phyloP scores from a whole-genome alignment of 441 rosid species.

The Adansonia rubrostipa region DNA sequence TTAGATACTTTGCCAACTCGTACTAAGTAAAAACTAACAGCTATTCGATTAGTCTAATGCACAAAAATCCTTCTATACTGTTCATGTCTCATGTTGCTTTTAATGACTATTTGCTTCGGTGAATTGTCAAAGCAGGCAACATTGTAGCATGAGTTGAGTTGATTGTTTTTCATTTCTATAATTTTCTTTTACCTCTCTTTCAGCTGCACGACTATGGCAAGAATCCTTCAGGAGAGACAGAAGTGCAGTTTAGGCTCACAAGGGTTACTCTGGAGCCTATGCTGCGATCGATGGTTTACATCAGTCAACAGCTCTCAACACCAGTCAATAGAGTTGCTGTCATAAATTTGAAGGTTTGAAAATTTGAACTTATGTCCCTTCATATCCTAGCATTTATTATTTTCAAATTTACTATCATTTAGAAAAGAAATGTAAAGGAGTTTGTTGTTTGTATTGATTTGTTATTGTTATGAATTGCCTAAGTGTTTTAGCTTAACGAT shows the following conservation, averaged over 20 bases:
- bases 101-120: constrained; percentile 14
- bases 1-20: constrained; percentile 3
- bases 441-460: constrained; percentile 6
- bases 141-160: background rate
- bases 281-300: constrained; percentile 69
- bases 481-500: background rate
- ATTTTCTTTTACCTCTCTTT: constrained; percentile 21
- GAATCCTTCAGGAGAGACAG: constrained; percentile 59
- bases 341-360: constrained; percentile 66
- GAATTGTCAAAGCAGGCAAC: background rate
- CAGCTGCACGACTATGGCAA: constrained; percentile 66
- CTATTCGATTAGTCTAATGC: background rate
- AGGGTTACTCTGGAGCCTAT: constrained; percentile 65
- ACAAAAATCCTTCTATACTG: background rate
- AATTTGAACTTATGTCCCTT: background rate
- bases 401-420: background rate
- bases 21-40: background rate
- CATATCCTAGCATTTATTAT: constrained; percentile 6
- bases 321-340: constrained; percentile 72
- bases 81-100: background rate
- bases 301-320: constrained; percentile 63
- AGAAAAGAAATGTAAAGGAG: background rate
- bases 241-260: constrained; percentile 68
- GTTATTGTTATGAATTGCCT: background rate
- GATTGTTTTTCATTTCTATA: constrained; percentile 18